Conservation (phyloP, 176 grass and related monocot genomes). For the Saccharum officinarum region DNA sequence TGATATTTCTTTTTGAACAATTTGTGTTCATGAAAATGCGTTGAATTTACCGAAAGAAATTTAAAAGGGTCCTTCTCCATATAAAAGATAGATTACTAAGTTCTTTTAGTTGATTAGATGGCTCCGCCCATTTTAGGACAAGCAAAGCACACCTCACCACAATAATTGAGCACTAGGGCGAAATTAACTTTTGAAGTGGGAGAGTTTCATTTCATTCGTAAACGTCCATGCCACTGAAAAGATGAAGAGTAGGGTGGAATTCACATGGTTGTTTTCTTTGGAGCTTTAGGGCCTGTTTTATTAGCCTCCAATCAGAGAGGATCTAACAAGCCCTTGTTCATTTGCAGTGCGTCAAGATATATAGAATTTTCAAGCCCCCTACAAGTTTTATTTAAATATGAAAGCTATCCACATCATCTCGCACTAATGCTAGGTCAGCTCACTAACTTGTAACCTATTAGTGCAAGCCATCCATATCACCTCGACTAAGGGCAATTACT, state of each 20-base stretch:
- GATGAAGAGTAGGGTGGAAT: not conserved
- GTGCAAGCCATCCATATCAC: not conserved
- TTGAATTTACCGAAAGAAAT: not conserved
- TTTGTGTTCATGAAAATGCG: not conserved
- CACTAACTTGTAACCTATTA: not conserved
- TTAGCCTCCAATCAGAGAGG: not conserved
- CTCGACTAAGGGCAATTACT: not conserved
- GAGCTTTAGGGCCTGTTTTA: not conserved
- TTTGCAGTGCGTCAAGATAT: not conserved
- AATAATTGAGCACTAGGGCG: constrained; percentile 31
- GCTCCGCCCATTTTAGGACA: not conserved
- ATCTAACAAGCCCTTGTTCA: not conserved
- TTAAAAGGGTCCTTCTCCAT: too few species aligned
- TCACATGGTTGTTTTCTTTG: not conserved
- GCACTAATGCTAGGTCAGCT: not conserved
- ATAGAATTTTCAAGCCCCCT: too few species aligned
- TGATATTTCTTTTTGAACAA: not conserved
- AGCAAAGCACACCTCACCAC: not conserved
- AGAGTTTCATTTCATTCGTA: constrained; percentile 27
- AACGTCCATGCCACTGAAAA: constrained; percentile 21
- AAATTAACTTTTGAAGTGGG: not conserved
- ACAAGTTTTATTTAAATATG: not conserved
- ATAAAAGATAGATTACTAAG: not conserved
- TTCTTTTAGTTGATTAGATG: not conserved
- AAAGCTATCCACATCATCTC: not conserved